Evolutionary conservation across 2,329 filamentous ascomycete genomes (phyloP).

Genomic region (Phialocephala subalpina): DNA sequence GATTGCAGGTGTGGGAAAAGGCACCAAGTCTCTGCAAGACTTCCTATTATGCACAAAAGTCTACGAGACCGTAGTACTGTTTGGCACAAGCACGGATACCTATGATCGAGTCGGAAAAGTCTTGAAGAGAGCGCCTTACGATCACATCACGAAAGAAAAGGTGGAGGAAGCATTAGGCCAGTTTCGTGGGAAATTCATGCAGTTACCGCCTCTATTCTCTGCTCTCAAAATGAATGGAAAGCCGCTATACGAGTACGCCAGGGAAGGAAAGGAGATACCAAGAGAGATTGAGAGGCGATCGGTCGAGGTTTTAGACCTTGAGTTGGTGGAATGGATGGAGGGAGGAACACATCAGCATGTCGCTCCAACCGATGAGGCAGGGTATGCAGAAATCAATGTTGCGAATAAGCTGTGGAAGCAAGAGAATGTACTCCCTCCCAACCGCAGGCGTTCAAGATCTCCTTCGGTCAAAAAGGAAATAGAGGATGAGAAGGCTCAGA

Average conservation of each 20-base stretch:
- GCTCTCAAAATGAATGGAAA: constrained; percentile 94
- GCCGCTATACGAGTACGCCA: constrained; percentile 93
- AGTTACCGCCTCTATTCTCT: constrained; percentile 92
- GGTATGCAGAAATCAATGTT: constrained; percentile 75
- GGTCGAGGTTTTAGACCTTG: constrained; percentile 79
- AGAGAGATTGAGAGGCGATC: constrained; percentile 82
- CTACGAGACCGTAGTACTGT: constrained; percentile 89
- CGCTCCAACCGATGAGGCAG: constrained; percentile 83
- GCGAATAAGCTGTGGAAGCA: constrained; percentile 76
- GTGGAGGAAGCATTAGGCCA: constrained; percentile 79
- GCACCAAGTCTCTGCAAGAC: constrained; percentile 80
- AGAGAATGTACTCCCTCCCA: constrained; percentile 53
- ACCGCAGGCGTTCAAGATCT: background rate
- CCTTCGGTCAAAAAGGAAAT: constrained; percentile 7
- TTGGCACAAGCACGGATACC: constrained; percentile 90
- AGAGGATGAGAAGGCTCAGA: no score
- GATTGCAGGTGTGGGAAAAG: constrained; percentile 85
- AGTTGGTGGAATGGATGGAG: constrained; percentile 85
- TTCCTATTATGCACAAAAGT: constrained; percentile 92
- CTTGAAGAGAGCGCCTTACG: constrained; percentile 76
- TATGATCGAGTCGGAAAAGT: constrained; percentile 91
- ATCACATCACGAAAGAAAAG: constrained; percentile 79
- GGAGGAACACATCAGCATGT: constrained; percentile 80
- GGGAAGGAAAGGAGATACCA: constrained; percentile 87
- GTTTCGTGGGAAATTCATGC: constrained; percentile 85